Conservation (phyloP, 2,329 filamentous ascomycete species). For the Fusarium tupiense region DNA sequence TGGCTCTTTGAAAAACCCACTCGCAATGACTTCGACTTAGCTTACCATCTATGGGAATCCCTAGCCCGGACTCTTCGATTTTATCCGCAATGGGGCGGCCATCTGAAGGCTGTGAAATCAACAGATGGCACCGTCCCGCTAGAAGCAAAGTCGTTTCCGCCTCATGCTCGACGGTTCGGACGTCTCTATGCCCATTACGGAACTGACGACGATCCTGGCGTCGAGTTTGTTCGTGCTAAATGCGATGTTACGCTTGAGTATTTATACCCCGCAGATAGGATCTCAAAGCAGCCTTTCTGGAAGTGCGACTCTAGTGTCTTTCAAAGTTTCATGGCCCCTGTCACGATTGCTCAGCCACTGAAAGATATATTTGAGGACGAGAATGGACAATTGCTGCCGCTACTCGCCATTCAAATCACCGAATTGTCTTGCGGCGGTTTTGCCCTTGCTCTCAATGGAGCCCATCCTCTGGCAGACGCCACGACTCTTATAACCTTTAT, state of each 20-base stretch:
- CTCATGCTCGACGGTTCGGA: conserved; percentile 34
- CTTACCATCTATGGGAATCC: conserved; percentile 9
- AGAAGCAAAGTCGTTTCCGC: conserved; percentile 24
- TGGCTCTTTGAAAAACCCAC: conserved; percentile 35
- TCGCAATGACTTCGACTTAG: neutral
- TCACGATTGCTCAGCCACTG: neutral
- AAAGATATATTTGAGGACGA: neutral
- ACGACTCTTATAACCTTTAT: conserved; percentile 31
- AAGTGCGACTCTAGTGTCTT: conserved; percentile 7
- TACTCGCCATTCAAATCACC: conserved; percentile 36
- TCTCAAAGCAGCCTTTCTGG: conserved; percentile 15
- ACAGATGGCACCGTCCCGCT: conserved; percentile 7
- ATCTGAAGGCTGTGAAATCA: conserved; percentile 17
- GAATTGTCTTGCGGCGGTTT: conserved; percentile 36
- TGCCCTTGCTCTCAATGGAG: conserved; percentile 25
- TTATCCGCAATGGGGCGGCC: conserved; percentile 37
- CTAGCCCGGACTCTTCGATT: conserved; percentile 17
- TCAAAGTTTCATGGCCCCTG: conserved; percentile 5
- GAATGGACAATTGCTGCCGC: neutral
- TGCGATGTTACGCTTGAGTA: conserved; percentile 15
- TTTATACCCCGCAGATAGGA: conserved; percentile 18
- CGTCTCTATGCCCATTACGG: conserved; percentile 36
- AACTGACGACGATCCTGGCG: conserved; percentile 23
- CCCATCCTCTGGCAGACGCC: conserved; percentile 41
- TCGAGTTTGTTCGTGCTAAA: conserved; percentile 26